Base-by-base conservation (phyloP, 768 basidiomycete genomes). In the Lactifluus echinatus region DNA sequence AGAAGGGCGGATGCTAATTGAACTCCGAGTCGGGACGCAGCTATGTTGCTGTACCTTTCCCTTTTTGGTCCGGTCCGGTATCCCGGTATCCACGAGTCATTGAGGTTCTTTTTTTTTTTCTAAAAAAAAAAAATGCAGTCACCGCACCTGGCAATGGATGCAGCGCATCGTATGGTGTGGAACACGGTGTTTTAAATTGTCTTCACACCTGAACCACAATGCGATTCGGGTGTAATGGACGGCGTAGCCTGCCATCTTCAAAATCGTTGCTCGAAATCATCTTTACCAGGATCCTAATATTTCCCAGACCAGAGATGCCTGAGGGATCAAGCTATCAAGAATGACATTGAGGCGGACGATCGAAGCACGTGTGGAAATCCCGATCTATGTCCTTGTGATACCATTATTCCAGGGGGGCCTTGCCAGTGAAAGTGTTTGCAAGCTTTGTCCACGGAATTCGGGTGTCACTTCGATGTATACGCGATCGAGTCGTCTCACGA, bases 401-500 rank as follows among this genome's bases (percentile, higher is more conserved):
- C 82, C 8, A 73, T 83, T 42, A 80, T 72, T 63, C 78, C 79
- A n/a, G n/a, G 2, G 70, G 71, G 55, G 79, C 79, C 7, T 75
- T 74, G 50, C n/a, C n/a, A n/a, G n/a, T 37, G 75, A 75, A 64
- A 1, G 67, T 59, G 29, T 80, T 85, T 47, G 73, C 77, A 11
- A 63, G 56, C 28, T 66, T 8, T 80, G 44, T 79, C 85, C 58
- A 62, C 2, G 57, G 63, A 0, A 71, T 78, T n/a, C n/a, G 46
- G 65, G 65, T 23, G 79, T 85, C 63, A 42, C n/a, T 63, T 84
- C 11, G 82, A 85, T 67, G 79, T 75, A 4, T 67, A 73, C 17
- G 85, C 84, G 42, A 76, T 83, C 55, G 82, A 81, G 15, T 75
- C 81, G 15, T 75, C 81, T 8, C 82, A 83, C n/a, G n/a, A n/a